Percentiles rank a stretch among this genome's conserved stretches.
Evolutionary conservation across 176 grass and related monocot species (phyloP).

Genomic region (Luzula sylvatica): DNA sequence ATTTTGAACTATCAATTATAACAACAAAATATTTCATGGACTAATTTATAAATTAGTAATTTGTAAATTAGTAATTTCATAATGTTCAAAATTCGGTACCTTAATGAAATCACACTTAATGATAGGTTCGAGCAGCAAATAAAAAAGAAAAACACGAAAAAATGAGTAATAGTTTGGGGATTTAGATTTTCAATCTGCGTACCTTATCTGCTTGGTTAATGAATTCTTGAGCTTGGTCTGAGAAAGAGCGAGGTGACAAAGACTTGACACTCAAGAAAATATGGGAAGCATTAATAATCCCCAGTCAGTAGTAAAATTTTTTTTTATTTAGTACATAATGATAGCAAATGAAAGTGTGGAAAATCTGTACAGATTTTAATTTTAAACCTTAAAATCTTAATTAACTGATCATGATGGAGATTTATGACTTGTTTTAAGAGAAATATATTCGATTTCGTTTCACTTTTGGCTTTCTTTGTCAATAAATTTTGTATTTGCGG

Average conservation of each 20-base stretch:
- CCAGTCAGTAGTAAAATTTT: too few species aligned
- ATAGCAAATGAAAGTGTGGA: too few species aligned
- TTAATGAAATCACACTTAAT: slow-evolving; percentile 72
- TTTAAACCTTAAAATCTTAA: slow-evolving; percentile 28
- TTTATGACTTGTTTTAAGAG: too few species aligned
- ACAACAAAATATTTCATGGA: not conserved
- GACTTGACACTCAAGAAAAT: slow-evolving; percentile 58
- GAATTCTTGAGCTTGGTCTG: slow-evolving; percentile 77
- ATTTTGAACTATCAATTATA: slow-evolving; percentile 59
- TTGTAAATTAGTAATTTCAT: too few species aligned
- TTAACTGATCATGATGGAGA: too few species aligned
- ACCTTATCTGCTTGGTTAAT: slow-evolving; percentile 74
- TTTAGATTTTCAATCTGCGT: too few species aligned
- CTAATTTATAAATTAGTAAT: too few species aligned
- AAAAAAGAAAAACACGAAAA: slow-evolving; percentile 8
- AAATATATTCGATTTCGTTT: too few species aligned
- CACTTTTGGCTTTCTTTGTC: too few species aligned
- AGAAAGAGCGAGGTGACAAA: slow-evolving; percentile 59
- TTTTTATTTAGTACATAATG: too few species aligned
- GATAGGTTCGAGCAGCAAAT: slow-evolving; percentile 62
- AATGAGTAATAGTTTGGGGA: too few species aligned
- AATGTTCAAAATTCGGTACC: slow-evolving; percentile 23
- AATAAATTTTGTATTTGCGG: too few species aligned
- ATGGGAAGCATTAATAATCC: slow-evolving; percentile 84
- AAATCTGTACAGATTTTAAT: slow-evolving; percentile 44